Evolutionary conservation across 768 basidiomycete genomes (phyloP), one percentile per base, ranked within the genome.

Genomic region (Tricholoma sp.): DNA sequence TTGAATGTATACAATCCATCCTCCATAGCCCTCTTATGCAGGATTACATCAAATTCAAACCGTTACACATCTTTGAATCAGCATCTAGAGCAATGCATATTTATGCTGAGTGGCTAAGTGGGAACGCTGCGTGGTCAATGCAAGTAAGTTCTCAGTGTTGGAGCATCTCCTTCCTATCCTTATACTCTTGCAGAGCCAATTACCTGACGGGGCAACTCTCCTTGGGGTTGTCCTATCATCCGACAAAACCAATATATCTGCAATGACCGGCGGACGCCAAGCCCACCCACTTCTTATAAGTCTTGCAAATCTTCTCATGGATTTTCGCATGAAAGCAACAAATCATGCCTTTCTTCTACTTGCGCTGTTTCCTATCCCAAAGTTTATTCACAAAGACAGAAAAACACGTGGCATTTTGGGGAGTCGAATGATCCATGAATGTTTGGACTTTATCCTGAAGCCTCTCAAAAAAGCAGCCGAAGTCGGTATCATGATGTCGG

Each of bases 391-490:
- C 34, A n/a, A 21, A 35, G 37, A 52, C 49, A 11, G 27, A 35
- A 57, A 34, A 19, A 27, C 37, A 6, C 66, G 63, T 11, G 63
- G 68, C 5, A 53, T 74, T 0, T 49, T 75, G n/a, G 64, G 60
- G 12, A 56, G 55, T 21, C 53, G 66, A 2, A 55, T 74, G 0
- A 66, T 65, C 29, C 73, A 75, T 49, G 47, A 59, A 5, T 63
- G 63, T 27, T 53, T 74, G 0, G 72, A 74, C 24, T 60, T 72
- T 4, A 56, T 75, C 18, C 61, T 64, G 16, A 4, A 41, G 5
- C 69, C 65, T 0, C 59, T 74, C 50, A 75, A 74, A 50, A 59
- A 27, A 12, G 72, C 72, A 1, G 68, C 70, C 6, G 6, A 50
- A 27, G 32, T 60, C 51, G 71, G 72, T 0, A 46, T 60, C 9